Conservation (phyloP, 2,329 filamentous ascomycete species). For the Zymoseptoria ardabiliae region DNA sequence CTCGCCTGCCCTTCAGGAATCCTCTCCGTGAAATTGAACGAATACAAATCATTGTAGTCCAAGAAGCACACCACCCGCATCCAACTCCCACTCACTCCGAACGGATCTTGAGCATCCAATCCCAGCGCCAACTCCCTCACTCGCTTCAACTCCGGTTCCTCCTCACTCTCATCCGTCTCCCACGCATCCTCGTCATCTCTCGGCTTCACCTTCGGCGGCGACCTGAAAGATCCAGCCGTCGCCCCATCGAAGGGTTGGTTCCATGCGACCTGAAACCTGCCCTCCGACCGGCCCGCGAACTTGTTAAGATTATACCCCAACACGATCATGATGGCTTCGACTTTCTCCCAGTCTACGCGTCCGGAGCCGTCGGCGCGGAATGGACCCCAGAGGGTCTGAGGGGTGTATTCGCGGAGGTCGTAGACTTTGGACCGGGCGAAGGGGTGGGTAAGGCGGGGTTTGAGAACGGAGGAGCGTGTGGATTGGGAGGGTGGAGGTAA, state of each 20-base stretch:
- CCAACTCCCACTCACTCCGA: conserved; percentile 64
- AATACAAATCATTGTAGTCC: conserved; percentile 66
- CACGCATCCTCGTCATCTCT: background rate
- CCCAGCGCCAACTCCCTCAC: conserved; percentile 32
- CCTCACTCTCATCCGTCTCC: background rate
- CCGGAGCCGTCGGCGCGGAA: conserved; percentile 56
- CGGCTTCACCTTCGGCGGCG: background rate
- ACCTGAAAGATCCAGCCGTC: conserved; percentile 26
- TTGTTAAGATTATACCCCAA: conserved; percentile 55
- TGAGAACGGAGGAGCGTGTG: background rate
- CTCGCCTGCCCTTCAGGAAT: conserved; percentile 28
- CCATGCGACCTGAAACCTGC: conserved; percentile 49
- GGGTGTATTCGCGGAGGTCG: conserved; percentile 62
- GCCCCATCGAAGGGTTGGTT: conserved; percentile 49
- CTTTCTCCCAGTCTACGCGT: conserved; percentile 69
- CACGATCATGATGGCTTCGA: conserved; percentile 66
- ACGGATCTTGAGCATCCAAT: conserved; percentile 57
- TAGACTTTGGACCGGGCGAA: conserved; percentile 64
- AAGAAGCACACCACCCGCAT: conserved; percentile 49
- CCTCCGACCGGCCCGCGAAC: conserved; percentile 37
- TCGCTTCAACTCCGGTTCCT: background rate
- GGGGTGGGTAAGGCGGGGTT: conserved; percentile 34
- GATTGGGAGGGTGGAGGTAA: conserved; percentile 14
- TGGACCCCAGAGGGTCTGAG: conserved; percentile 60
- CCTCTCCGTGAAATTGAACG: conserved; percentile 57